phyloP scores from a whole-genome alignment of 495 filamentous ascomycete species.

The Aspergillus nanangensis region DNA sequence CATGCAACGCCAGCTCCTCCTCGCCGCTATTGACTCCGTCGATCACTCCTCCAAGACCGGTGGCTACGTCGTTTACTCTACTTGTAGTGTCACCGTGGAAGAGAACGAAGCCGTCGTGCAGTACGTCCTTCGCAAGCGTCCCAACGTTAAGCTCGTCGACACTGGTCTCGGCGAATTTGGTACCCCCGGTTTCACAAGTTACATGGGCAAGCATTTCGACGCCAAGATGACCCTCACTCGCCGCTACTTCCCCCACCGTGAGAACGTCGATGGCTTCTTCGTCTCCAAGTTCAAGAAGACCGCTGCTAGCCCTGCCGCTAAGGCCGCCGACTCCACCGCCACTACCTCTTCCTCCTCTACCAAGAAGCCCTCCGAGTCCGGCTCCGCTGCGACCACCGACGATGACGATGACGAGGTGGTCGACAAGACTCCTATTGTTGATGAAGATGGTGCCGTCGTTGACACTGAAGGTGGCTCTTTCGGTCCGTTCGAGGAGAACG shows the following conservation, averaged over 20 bases:
- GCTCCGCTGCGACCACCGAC: no score
- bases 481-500: constrained; percentile 63
- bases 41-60: constrained; percentile 82
- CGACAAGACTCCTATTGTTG: constrained; percentile 43
- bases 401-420: constrained; percentile 34
- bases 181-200: constrained; percentile 81
- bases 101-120: constrained; percentile 93
- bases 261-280: constrained; percentile 98
- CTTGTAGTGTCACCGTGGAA: constrained; percentile 86
- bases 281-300: constrained; percentile 96
- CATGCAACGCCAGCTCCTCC: constrained; percentile 86
- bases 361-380: constrained; percentile 12
- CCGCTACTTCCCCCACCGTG: constrained; percentile 88
- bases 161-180: constrained; percentile 87
- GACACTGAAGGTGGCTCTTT: constrained; percentile 47
- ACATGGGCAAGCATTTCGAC: constrained; percentile 85
- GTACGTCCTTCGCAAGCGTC: constrained; percentile 83
- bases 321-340: constrained; percentile 29
- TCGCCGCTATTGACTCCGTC: constrained; percentile 91
- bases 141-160: constrained; percentile 90
- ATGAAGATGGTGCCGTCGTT: constrained; percentile 29
- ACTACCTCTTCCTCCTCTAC: constrained; percentile 8
- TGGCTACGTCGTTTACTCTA: constrained; percentile 92
- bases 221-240: constrained; percentile 78
- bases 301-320: constrained; percentile 62